Base-by-base conservation (phyloP, 2,329 filamentous ascomycete species). In the Penicillium sp. region DNA sequence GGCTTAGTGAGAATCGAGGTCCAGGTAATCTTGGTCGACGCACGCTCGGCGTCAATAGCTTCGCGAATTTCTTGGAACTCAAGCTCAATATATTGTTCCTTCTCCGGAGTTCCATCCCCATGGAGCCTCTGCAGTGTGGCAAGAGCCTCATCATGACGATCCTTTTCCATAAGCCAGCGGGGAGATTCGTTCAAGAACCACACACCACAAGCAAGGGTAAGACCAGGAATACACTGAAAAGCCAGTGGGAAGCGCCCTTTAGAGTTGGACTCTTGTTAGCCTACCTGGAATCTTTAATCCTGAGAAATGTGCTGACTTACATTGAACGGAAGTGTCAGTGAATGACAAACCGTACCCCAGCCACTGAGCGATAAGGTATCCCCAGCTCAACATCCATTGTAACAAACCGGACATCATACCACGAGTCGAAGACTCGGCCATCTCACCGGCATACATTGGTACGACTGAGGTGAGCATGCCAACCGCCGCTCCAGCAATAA, bases 11-110 rank as follows among this genome's bases (percentile, higher is more conserved):
- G 73, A 8, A 77, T 76, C n/a, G 64, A 51, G 9, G 56, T 69
- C 69, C 75, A 77, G 2, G 72, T 70, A 1, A 72, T 67, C 14
- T 72, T 66, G 2, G 69, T 70, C 14, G 72, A 65, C 21, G 70
- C 69, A 3, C 69, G 69, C 55, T 78, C 76, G 4, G 71, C 69
- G 6, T 66, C 55, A 31, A 79, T 77, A 7, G 70, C 68, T 27
- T 76, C 71, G 13, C 72, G 64, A 25, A 79, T 79, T 49, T 77
- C 70, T 27, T 64, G 63, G 53, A 74, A 78, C 58, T 79, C 77
- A 3, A 69, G 64, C n/a, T 78, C 70, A 52, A 79, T 62, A 10
- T 62, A 60, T 21, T 62, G 51, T 4, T 55, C 65, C 16, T 59
- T 64, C 27, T 67, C 62, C 0, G 59, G 52, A 8, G 60, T 55